Percentiles rank a stretch among this genome's conserved stretches.
Conservation (phyloP, 2,329 filamentous ascomycete species). For the Aspergillus clavatus region DNA sequence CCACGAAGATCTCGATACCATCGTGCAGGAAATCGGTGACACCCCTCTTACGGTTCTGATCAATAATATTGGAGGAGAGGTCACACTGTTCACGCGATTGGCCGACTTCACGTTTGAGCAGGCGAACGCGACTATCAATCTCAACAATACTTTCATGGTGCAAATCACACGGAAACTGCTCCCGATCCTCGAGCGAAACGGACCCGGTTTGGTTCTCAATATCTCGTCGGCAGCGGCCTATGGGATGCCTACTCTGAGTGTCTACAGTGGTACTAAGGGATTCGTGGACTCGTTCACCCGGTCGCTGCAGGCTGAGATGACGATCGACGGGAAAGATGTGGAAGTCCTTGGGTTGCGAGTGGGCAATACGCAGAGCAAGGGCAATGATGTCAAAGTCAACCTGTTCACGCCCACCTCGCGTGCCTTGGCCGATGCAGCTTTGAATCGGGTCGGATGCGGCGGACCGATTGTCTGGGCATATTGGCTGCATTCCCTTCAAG, state of each 20-base stretch:
- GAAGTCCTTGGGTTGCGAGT: conserved; percentile 38
- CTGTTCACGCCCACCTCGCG: conserved; percentile 28
- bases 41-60: conserved; percentile 50
- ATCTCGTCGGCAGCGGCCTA: conserved; percentile 45
- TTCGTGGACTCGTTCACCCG: conserved; percentile 42
- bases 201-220: conserved; percentile 48
- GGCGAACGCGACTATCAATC: conserved; percentile 41
- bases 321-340: conserved; percentile 31
- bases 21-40: conserved; percentile 29
- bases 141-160: conserved; percentile 49
- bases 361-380: conserved; percentile 28
- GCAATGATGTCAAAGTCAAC: conserved; percentile 17
- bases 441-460: conserved; percentile 35
- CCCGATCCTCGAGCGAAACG: conserved; percentile 39
- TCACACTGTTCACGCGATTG: conserved; percentile 32
- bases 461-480: conserved; percentile 26
- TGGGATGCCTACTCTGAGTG: conserved; percentile 45
- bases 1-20: conserved; percentile 18
- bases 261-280: conserved; percentile 47
- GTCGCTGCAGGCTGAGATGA: conserved; percentile 42
- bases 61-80: conserved; percentile 53
- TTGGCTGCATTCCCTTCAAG: conserved; percentile 30
- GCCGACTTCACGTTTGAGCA: conserved; percentile 33
- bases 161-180: conserved; percentile 47
- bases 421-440: conserved; percentile 27